Base-by-base conservation (phyloP, 2,329 filamentous ascomycete genomes). In the Seiridium cupressi region DNA sequence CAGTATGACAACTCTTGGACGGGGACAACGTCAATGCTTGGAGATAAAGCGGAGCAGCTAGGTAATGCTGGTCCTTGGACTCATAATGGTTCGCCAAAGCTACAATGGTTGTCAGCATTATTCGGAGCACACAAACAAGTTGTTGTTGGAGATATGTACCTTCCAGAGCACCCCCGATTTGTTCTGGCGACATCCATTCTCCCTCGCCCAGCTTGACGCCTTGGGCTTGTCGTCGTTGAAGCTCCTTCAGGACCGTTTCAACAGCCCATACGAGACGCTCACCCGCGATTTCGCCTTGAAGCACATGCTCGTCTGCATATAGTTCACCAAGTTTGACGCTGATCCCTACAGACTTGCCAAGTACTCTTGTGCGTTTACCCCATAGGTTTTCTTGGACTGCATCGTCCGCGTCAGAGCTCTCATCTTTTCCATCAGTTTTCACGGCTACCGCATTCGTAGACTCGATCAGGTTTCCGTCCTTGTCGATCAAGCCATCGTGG, bases 241-340 rank as follows among this genome's bases (percentile, higher is more conserved):
- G 83, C 74, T 98, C 95, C 63, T 84, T 87, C 60, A 97, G 74
- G 1, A 89, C 83, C 3, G 90, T 89, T 70, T 96, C 91, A 1
- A 97, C 90, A 0, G 92, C 91, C 84, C 91, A 93, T 2, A 91
- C 81, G 44, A 97, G 81, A 18, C 84, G 79, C 68, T 90, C 87
- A 69, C 96, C 91, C 0, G 92, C 92, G 60, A 85, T 84, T 42
- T 93, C 88, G 2, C 84, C 79, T 58, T 96, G 84, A 56, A 90
- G 82, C 10, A 97, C 84, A 70, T 93, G 88, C 58, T 91, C 86
- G 61, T 89, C 87, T 4, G 88, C 83, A 74, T 96, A 97, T 7
- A 97, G 78, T 67, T 93, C 89, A 38, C 90, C 93, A 5, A 98
- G 82, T 77, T 97, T 97, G 59, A 95, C 86, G 66, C 87, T 87